These are phyloP conservation scores for Xerocomus nothofagi DNA, from an alignment of 1,284 basidiomycete species.

Conservation along the genomic window DNA sequence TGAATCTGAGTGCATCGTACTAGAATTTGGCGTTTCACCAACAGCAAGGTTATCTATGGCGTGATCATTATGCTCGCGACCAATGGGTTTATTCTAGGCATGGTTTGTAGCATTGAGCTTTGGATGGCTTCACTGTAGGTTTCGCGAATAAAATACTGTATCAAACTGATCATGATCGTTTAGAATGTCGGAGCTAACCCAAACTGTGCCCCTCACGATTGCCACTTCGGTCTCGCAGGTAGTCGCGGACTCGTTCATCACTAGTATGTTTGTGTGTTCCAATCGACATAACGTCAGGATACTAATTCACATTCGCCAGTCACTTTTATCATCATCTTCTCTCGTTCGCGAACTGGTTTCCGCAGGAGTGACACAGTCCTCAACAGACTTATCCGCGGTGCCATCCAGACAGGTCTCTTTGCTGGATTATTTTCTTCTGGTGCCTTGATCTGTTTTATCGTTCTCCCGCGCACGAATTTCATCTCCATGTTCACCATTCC, in stretches of 20 bases:
- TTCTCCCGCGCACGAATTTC: constrained; percentile 25
- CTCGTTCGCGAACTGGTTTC: constrained; percentile 45
- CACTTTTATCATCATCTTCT: constrained; percentile 37
- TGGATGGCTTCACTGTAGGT: constrained; percentile 41
- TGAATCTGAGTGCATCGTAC: constrained; percentile 12
- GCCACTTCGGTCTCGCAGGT: constrained; percentile 45
- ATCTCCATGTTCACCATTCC: constrained; percentile 36
- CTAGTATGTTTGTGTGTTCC: constrained; percentile 27
- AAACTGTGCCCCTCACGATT: constrained; percentile 32
- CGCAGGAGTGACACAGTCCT: constrained; percentile 46
- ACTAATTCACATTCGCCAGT: constrained; percentile 10
- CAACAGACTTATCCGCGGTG: constrained; percentile 46
- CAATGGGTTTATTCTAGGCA: constrained; percentile 39
- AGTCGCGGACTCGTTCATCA: constrained; percentile 40
- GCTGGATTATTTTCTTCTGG: constrained; percentile 44
- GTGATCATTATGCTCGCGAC: constrained; percentile 36
- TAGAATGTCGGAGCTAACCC: constrained; percentile 29
- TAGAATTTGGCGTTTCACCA: constrained; percentile 36
- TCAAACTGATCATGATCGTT: background rate
- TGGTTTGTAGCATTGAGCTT: constrained; percentile 39
- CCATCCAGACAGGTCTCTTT: constrained; percentile 50
- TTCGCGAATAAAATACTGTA: background rate
- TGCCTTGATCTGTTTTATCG: constrained; percentile 42
- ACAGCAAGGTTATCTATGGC: constrained; percentile 36
- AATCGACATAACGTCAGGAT: too few relatives aligned